Base-by-base conservation (phyloP, 805 yeast species). In the Torulaspora franciscae region DNA sequence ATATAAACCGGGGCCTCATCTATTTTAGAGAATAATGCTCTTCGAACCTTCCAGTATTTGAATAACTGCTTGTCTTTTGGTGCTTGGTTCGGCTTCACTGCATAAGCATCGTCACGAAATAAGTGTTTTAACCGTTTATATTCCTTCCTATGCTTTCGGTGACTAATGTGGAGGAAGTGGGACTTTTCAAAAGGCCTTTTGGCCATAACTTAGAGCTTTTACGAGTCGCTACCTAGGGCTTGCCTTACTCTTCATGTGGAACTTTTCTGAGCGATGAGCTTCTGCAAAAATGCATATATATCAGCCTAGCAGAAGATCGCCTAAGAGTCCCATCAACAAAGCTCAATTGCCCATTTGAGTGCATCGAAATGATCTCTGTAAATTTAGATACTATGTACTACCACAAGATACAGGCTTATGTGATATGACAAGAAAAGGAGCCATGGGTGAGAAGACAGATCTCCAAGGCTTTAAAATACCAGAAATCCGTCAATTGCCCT, bases 1-100 rank as follows among this genome's bases (percentile, higher is more conserved):
- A 90, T 70, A 42, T 71, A 71, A 1, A 88, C 72, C 0, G 56
- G 48, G 2, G 93, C 91, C 6, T 79, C 74, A 56, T 85, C 87
- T 52, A 72, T 84, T 50, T 66, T 69, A 5, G 78, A 67, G 59
- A 89, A 89, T 7, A 89, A 59, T 11, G 60, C 58, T 51, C 77
- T 73, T n/a, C 95, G 65, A 33, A 75, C 72, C 17, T 61, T 62
- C 89, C 90, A 86, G 61, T 75, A 81, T 58, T 80, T 80, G 62
- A 45, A 48, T 24, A 58, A 24, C 30, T 46, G 29, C 5, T 48
- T 40, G 27, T 57, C 49, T 26, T 48, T 19, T 28, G 52, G 42
- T 13, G 46, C 43, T 27, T 45, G 40, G 37, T 51, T 36, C 10
- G 59, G 56, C 15, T 51, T 45, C 13, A 61, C 49, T 19, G 47